Evolutionary conservation across 2,329 filamentous ascomycete genomes (phyloP).

Genomic region (Cercospora sp.): DNA sequence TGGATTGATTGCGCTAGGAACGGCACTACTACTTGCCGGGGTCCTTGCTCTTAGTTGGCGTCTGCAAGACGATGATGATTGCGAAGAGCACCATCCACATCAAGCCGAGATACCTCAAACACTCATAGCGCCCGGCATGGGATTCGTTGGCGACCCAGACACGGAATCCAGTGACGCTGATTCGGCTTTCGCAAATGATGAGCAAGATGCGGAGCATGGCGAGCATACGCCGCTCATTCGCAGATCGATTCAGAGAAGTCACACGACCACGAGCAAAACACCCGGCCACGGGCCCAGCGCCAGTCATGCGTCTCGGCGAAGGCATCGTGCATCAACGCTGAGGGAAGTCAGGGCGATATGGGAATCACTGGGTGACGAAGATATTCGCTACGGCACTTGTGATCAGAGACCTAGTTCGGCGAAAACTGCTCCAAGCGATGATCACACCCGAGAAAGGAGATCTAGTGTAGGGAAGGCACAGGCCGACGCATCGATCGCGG

Average conservation of each 20-base stretch:
- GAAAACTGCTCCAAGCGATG: slow-evolving; percentile 18
- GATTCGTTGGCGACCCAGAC: slow-evolving; percentile 47
- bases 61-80: slow-evolving; percentile 69
- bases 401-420: slow-evolving; percentile 21
- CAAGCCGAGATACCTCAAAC: slow-evolving; percentile 55
- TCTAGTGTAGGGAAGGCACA: neutral
- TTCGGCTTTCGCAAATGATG: slow-evolving; percentile 27
- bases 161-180: slow-evolving; percentile 32
- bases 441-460: slow-evolving; percentile 1
- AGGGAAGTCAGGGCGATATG: slow-evolving; percentile 39
- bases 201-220: slow-evolving; percentile 24
- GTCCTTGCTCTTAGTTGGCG: slow-evolving; percentile 94
- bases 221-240: slow-evolving; percentile 30
- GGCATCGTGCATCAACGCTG: slow-evolving; percentile 37
- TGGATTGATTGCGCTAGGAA: slow-evolving; percentile 81
- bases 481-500: neutral
- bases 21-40: slow-evolving; percentile 78
- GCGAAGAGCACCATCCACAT: slow-evolving; percentile 51
- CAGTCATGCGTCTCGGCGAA: slow-evolving; percentile 27
- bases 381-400: slow-evolving; percentile 33
- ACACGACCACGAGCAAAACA: slow-evolving; percentile 19
- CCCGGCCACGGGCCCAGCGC: slow-evolving; percentile 12
- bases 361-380: slow-evolving; percentile 35
- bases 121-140: slow-evolving; percentile 77
- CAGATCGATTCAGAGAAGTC: slow-evolving; percentile 25